A percentile compares a stretch with the other conserved stretches of the same genome.
Conservation (phyloP, 306 rosid species). For the Sesbania bispinosa region DNA sequence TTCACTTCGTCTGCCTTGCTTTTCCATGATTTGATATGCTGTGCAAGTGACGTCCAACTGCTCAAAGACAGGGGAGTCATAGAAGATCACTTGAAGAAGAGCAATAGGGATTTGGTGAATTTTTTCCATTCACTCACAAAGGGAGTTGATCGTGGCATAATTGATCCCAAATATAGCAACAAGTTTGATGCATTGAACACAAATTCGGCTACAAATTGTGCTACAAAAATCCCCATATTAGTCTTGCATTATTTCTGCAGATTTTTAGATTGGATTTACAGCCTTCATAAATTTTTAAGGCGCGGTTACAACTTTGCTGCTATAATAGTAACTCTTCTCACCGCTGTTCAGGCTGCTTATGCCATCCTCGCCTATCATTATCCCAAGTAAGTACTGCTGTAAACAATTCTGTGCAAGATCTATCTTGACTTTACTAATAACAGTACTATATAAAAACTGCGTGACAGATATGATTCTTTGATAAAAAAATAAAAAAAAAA, state of each 20-base stretch:
- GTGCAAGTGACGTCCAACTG: neutral
- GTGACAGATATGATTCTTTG: too few relatives aligned
- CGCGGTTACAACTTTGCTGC: conserved; percentile 10
- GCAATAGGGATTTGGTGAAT: neutral
- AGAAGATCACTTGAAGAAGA: neutral
- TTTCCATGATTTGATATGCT: neutral
- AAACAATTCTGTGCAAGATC: too few relatives aligned
- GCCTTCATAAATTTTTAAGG: neutral
- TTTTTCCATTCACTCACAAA: neutral
- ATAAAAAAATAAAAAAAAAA: too few relatives aligned
- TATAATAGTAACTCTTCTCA: too few relatives aligned
- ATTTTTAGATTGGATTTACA: neutral
- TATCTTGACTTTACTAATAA: too few relatives aligned
- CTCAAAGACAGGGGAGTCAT: neutral
- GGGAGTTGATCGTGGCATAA: neutral
- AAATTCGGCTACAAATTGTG: neutral
- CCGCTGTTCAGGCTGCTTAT: too few relatives aligned
- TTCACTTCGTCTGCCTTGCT: neutral
- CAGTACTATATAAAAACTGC: too few relatives aligned
- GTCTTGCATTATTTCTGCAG: neutral
- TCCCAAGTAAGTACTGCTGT: too few relatives aligned
- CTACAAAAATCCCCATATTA: too few relatives aligned
- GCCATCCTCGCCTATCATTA: too few relatives aligned
- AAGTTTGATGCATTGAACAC: neutral
- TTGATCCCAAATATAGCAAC: neutral